Evolutionary conservation across 1,139 yeast species (phyloP), one percentile per base, ranked within the genome.

Genomic region (Suhomyces terraborum): DNA sequence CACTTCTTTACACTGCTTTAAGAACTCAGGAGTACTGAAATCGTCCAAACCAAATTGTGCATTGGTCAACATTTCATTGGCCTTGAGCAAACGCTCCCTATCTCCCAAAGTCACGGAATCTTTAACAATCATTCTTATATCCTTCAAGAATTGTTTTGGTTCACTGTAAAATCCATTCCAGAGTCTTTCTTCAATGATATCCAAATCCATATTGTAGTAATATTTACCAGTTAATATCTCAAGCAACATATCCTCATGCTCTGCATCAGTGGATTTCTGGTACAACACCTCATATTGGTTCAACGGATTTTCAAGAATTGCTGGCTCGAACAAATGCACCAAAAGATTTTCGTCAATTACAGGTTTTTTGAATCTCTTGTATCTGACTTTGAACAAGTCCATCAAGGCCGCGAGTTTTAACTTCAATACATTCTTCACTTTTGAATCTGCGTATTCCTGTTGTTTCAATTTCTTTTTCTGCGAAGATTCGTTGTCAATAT

Each of bases 151-250:
- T 59, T 93, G 98, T 51, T 80, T 84, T 10, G 98, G 97, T 54
- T 91, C 97, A 24, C 91, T 84, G 58, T 94, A 93, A 60, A 68
- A 93, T 0, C 98, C 98, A 62, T 93, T 93, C 98, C 98, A 93
- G 42, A 94, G 67, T 43, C 98, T 75, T 57, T 93, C 98, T 56
- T 93, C 99, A 35, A 94, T 80, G 13, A 89, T 83, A 58, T 93
- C 98, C 46, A 94, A 70, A 57, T 93, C 98, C 88, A 93, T 94
- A 53, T 93, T 93, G 65, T 75, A 76, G 58, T 73, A 93, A 50
- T 73, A 75, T 43, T 77, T 79, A 2, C 95, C 95, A 0, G 95
- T 84, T 0, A 80, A 62, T 6, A 80, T 69, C 54, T 94, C 98
- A 22, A 80, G 64, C 49, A 94, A 88, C 93, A 82, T 86, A 51